Evolutionary conservation across 2,329 filamentous ascomycete species (phyloP).

Genomic region (Ophiocordyceps unilateralis): DNA sequence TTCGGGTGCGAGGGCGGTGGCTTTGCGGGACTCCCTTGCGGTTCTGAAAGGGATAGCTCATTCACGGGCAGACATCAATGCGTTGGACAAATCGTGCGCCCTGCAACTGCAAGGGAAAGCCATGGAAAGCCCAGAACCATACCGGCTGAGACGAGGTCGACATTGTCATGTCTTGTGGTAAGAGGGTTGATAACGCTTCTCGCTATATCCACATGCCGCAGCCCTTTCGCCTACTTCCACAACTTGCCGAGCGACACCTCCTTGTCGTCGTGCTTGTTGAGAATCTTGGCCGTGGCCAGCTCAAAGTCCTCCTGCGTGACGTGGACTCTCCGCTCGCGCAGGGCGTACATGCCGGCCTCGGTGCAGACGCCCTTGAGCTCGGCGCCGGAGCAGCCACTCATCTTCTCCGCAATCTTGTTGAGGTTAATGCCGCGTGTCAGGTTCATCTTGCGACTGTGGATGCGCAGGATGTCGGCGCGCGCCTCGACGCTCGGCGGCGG

Average conservation of each 20-base stretch:
- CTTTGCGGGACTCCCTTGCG: too few species aligned
- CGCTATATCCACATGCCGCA: conserved; percentile 1
- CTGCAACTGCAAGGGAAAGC: too few species aligned
- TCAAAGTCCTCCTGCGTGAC: conserved; percentile 99
- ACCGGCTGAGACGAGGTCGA: too few species aligned
- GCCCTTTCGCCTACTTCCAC: conserved; percentile 31
- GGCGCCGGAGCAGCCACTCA: conserved; percentile 96
- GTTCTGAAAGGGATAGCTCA: too few species aligned
- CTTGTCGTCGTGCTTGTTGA: conserved; percentile 99
- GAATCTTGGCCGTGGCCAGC: conserved; percentile 92
- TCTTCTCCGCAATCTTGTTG: conserved; percentile 98
- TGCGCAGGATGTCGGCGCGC: conserved; percentile 90
- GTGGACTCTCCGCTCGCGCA: conserved; percentile 88
- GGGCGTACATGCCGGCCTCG: conserved; percentile 94
- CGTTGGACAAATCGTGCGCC: too few species aligned
- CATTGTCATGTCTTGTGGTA: too few species aligned
- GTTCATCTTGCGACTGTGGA: conserved; percentile 98
- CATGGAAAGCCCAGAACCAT: too few species aligned
- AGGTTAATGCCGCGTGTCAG: conserved; percentile 93
- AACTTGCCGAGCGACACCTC: conserved; percentile 80
- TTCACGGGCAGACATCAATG: too few species aligned
- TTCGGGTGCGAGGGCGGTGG: too few species aligned
- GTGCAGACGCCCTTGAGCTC: conserved; percentile 98
- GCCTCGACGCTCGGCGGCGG: conserved; percentile 92
- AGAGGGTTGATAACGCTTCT: too few species aligned